Conservation (phyloP, 2,329 filamentous ascomycete genomes). For the Colletotrichum melonis region DNA sequence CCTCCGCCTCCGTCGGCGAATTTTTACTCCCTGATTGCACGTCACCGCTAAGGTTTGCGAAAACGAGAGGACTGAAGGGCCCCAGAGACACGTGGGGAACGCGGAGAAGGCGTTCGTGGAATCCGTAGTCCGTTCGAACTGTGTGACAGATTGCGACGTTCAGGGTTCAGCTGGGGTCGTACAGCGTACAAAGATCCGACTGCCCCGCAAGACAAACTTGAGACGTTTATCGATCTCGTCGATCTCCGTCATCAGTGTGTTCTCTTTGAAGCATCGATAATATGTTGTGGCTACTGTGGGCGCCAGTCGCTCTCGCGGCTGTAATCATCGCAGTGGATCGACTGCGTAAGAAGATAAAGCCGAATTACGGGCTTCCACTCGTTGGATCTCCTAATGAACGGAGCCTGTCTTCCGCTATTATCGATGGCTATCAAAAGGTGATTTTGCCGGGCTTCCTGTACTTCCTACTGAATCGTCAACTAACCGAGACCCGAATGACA, state of each 20-base stretch:
- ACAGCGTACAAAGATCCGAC: too few species aligned
- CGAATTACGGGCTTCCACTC: conserved; percentile 9
- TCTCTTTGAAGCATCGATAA: background rate
- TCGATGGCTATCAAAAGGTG: conserved; percentile 22
- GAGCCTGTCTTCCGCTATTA: conserved; percentile 1
- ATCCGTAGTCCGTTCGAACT: too few species aligned
- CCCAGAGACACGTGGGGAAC: too few species aligned
- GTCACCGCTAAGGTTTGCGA: background rate
- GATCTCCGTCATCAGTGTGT: background rate
- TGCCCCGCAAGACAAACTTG: background rate
- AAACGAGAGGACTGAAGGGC: background rate
- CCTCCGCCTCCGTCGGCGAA: background rate
- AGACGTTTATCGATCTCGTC: background rate
- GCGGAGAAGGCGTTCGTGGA: too few species aligned
- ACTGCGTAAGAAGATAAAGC: conserved; percentile 12
- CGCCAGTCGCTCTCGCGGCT: background rate
- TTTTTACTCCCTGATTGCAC: background rate
- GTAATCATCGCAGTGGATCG: background rate
- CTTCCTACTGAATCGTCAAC: background rate
- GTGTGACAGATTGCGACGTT: background rate
- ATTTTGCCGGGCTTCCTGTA: rapidly evolving
- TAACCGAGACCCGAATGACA: background rate
- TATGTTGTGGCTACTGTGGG: conserved; percentile 27
- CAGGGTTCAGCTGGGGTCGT: background rate
- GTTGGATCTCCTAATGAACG: conserved; percentile 15